Evolutionary conservation across 345 rosid species (phyloP), one percentile per base, ranked within the genome.

Genomic region (Microcos paniculata): DNA sequence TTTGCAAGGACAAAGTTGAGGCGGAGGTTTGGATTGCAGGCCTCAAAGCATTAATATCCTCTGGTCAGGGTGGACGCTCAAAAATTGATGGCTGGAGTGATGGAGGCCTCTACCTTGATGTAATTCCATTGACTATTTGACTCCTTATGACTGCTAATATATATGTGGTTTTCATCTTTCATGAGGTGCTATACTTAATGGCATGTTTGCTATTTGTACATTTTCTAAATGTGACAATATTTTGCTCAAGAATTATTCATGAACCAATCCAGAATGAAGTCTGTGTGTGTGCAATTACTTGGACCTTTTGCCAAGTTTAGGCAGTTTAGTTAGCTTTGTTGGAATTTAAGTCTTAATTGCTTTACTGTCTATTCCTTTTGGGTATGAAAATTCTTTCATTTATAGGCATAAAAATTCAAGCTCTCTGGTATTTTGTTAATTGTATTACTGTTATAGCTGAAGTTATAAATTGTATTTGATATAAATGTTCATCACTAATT

Each of bases 71-170:
- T 72, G 98, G 98, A 45, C 97, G 97, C 55, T 88, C 96, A 51
- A 95, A 93, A 85, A 95, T 95, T 77, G 99, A 95, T 85, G 94
- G 98, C 72, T 85, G 99, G 98, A 85, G 79, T 85, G 94, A 93
- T 78, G 96, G 95, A 67, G 84, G 98, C 79, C 91, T 93, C 80
- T 90, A 85, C 76, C 81, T 90, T 76, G 93, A 90, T 82, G 99
- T 95, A 87, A 86, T 87, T 70, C 65, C 80, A 71, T 71, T 71
- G 76, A 42, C 40, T 57, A 56, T 46, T 38, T 57, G 23, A 67
- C 70, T 65, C 10, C 23, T 78, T 30, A 19, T 43, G 19, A 48
- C 53, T 3, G 4, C 62, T 53, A 30, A 19, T 70, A 14, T 1
- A 19, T 70, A 33, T n/a, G 7, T 58, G 53, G 18, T 58, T 72